Base-by-base conservation (phyloP, 202 grass and related monocot species). In the Eragrostis tef region DNA sequence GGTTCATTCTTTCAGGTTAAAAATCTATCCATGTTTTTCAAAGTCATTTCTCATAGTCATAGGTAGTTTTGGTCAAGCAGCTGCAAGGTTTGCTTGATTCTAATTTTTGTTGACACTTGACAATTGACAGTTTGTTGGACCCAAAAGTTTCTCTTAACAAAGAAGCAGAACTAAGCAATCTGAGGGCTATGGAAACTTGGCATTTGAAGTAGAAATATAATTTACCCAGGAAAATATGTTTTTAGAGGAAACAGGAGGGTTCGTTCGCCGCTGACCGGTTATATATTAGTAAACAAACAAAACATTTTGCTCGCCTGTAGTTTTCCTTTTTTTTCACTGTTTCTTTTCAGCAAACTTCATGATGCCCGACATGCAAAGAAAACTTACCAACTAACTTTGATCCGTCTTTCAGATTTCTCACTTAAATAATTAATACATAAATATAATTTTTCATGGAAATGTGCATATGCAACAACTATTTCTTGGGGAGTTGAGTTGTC, bases 81-180 rank as follows among this genome's bases (percentile, higher is more conserved):
- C 62, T 39, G 42, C 49, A 46, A 49, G 12, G 10, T 80, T 48
- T 74, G 3, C 25, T n/a, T 25, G 47, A n/a, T 64, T 78, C 52
- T 50, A 72, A 64, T 41, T 46, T 45, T 36, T 58, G 5, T 57
- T 43, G 31, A n/a, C n/a, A n/a, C n/a, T n/a, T n/a, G n/a, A n/a
- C n/a, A n/a, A n/a, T n/a, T n/a, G n/a, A 68, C 48, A 77, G 19
- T 61, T 67, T 73, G 27, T 74, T 27, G 70, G 1, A 31, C 48
- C 20, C 73, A 79, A 22, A 71, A 25, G 19, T 49, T 49, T 34
- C 36, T 67, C 72, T 25, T 60, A 7, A 9, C 17, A 3, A 58
- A 21, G 29, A 53, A 70, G 68, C 42, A 22, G 31, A 64, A 21
- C 57, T 64, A 51, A 63, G 80, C 27, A 25, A 64, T 48, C 2